Base-by-base conservation (phyloP, 179 eudicot genomes). In the Corrigiola litoralis region DNA sequence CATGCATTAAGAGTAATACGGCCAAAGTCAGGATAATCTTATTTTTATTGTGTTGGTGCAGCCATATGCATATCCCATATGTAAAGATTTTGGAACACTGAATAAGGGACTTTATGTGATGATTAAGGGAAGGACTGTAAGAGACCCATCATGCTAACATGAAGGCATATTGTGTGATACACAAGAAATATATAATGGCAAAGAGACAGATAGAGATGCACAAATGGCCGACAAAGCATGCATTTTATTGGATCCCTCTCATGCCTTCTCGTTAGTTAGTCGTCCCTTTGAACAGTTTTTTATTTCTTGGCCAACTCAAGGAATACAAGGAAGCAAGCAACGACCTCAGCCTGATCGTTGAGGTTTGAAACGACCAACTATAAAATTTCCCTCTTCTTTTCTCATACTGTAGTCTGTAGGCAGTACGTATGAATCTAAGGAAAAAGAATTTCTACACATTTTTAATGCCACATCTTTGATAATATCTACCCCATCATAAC, bases 151-250 rank as follows among this genome's bases (percentile, higher is more conserved):
- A 25, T 36, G 44, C 24, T 55, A 64, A 55, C 27, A 65, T 64
- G 54, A 55, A 14, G n/a, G 58, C 18, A 49, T 51, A 44, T 67
- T 67, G 52, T 52, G 57, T 67, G 72, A 73, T 73, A 60, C 27
- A 45, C 63, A 73, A 60, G 58, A 28, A 59, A 66, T 41, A n/a
- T n/a, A 18, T 17, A 20, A 50, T 32, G 12, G 13, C 33, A 52
- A 61, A 58, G 61, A 65, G 46, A 61, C 21, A 20, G 1, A 37
- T 51, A 33, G 27, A 13, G n/a, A n/a, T n/a, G 47, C 7, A 52
- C 45, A 51, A 65, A 70, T 75, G 79, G 79, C 75, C 68, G 79
- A 75, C 79, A 75, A 65, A 75, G 75, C 75, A 75, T 75, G 79
- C 68, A 70, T 14, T 59, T 70, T 46, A 59, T 70, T 75, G 68